Evolutionary conservation across 108 stramenopile genomes (phyloP).

Genomic region (Aureococcus anophagefferens): DNA sequence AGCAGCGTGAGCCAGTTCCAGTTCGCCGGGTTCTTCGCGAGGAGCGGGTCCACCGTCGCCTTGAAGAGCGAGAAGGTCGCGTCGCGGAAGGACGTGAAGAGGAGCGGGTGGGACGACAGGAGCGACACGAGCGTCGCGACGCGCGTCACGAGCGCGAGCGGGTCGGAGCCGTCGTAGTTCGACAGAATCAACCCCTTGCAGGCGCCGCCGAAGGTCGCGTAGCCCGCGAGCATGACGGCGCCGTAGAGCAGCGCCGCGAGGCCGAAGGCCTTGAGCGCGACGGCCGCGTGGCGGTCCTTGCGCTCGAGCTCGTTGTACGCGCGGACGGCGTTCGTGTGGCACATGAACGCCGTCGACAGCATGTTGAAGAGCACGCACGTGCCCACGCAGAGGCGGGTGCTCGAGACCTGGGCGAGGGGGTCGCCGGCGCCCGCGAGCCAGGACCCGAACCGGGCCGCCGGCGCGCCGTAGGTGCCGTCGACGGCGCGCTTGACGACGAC

Average conservation of each 20-base stretch:
- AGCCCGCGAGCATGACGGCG: constrained; percentile 43
- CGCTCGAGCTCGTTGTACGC: background rate
- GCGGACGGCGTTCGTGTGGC: constrained; percentile 12
- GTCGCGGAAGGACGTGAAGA: constrained; percentile 12
- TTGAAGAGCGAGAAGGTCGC: background rate
- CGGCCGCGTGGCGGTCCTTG: constrained; percentile 26
- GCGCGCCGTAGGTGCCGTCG: no score
- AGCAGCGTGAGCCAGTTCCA: background rate
- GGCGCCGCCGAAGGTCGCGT: constrained; percentile 47
- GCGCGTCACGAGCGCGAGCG: constrained; percentile 41
- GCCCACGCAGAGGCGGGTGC: constrained; percentile 3
- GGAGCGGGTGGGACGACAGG: constrained; percentile 6
- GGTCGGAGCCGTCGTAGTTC: constrained; percentile 49
- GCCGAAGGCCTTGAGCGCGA: constrained; percentile 33
- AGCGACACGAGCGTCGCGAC: constrained; percentile 29
- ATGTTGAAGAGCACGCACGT: constrained; percentile 11
- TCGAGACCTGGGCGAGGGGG: constrained; percentile 28
- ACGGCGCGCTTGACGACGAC: no score
- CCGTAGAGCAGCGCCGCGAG: constrained; percentile 34
- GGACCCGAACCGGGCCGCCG: no score
- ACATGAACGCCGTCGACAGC: constrained; percentile 16
- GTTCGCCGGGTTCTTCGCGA: background rate
- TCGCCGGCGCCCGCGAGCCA: constrained; percentile 22
- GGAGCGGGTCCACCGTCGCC: no score
- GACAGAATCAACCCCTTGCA: constrained; percentile 46